Evolutionary conservation across 371 early-diverging fungal species (phyloP).

Genomic region (Parasitella parasitica): DNA sequence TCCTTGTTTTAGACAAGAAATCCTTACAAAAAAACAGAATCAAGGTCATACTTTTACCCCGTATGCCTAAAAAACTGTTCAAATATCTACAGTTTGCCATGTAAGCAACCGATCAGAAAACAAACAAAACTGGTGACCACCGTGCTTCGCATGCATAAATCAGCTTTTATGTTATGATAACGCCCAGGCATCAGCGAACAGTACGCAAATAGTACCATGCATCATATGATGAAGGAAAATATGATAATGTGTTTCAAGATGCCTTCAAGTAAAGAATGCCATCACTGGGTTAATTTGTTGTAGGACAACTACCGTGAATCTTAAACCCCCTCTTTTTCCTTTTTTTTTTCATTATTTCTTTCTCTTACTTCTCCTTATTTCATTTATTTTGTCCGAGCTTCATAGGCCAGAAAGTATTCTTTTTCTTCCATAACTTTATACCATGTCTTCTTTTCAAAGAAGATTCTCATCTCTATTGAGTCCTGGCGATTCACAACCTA

Average conservation of each 20-base stretch:
- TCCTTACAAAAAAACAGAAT: too few species aligned
- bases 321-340: neutral
- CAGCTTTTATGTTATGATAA: neutral
- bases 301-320: neutral
- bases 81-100: too few species aligned
- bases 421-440: neutral
- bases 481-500: neutral
- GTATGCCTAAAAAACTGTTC: too few species aligned
- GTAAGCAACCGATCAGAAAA: neutral
- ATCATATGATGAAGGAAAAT: neutral
- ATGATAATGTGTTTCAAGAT: neutral
- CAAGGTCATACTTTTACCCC: too few species aligned
- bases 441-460: conserved; percentile 14
- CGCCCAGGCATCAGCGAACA: neutral
- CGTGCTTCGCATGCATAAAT: neutral
- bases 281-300: neutral
- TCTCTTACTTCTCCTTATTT: neutral
- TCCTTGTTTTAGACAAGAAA: too few species aligned
- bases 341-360: neutral
- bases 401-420: neutral
- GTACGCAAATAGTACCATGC: neutral
- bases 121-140: neutral
- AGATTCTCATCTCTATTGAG: conserved; percentile 12
- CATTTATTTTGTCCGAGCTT: too few species aligned
- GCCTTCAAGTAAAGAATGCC: neutral